These are phyloP conservation scores for Termitomyces sp. DNA, from an alignment of 768 basidiomycete species.

Conservation along the genomic window DNA sequence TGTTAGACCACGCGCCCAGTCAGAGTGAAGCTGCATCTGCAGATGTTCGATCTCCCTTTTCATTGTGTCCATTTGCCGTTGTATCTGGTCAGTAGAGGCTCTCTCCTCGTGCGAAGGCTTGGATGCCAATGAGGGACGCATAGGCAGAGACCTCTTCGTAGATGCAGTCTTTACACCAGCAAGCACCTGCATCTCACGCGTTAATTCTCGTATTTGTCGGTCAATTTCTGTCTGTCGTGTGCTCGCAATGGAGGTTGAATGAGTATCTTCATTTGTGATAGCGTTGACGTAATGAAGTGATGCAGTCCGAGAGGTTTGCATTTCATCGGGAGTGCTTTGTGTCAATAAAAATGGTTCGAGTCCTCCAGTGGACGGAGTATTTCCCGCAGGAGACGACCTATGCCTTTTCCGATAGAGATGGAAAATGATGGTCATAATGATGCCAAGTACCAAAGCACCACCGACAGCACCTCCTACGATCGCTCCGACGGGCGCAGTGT, in stretches of 20 bases:
- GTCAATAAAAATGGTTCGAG: not conserved
- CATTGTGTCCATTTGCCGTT: conserved; percentile 9
- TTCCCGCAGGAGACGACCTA: not conserved
- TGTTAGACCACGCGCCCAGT: conserved; percentile 10
- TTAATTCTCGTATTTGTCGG: not conserved
- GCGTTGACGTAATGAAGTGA: not conserved
- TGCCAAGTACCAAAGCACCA: not conserved
- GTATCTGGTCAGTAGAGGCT: not conserved
- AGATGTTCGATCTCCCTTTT: conserved; percentile 8
- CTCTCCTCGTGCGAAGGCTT: not conserved
- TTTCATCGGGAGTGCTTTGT: not conserved
- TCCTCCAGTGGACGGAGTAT: not conserved
- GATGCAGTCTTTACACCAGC: not conserved
- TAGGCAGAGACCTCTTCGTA: not conserved
- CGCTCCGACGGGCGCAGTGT: not conserved
- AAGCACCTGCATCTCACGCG: conserved; percentile 2
- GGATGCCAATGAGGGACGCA: not conserved
- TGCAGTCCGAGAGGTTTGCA: not conserved
- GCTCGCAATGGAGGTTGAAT: not conserved
- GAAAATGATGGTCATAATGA: not conserved
- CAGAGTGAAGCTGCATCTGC: conserved; percentile 6
- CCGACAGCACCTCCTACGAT: not conserved
- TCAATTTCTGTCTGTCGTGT: conserved; percentile 7
- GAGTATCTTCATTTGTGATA: not conserved
- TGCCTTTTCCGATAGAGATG: conserved; percentile 1